phyloP scores from a whole-genome alignment of 2,329 filamentous ascomycete species.

The Xylariaceae sp. region DNA sequence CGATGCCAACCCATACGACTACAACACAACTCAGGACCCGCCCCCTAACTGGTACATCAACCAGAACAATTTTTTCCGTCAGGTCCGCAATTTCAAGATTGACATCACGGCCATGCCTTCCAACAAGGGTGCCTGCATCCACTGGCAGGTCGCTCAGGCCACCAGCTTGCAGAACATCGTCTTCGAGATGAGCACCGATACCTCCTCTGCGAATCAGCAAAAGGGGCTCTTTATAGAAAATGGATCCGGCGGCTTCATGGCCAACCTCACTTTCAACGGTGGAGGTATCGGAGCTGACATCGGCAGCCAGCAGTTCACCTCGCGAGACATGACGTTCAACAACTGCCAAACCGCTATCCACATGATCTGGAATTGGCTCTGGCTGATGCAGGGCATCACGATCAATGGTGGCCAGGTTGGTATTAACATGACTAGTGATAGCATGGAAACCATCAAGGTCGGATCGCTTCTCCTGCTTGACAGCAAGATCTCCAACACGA shows the following conservation, averaged over 20 bases:
- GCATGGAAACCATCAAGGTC: constrained; percentile 63
- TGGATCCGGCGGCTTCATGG: constrained; percentile 79
- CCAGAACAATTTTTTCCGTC: constrained; percentile 80
- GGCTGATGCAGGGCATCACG: constrained; percentile 70
- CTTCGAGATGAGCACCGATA: constrained; percentile 72
- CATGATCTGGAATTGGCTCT: constrained; percentile 92
- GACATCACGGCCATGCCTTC: constrained; percentile 65
- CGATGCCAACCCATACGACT: constrained; percentile 77
- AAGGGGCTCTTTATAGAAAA: constrained; percentile 83
- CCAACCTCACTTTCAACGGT: constrained; percentile 78
- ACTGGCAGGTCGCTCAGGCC: constrained; percentile 84
- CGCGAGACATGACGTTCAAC: constrained; percentile 78
- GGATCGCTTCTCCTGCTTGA: constrained; percentile 83
- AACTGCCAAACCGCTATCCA: constrained; percentile 77
- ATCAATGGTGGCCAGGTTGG: constrained; percentile 74
- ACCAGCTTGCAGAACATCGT: constrained; percentile 76
- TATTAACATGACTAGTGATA: constrained; percentile 70
- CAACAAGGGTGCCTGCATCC: constrained; percentile 63
- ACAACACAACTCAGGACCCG: constrained; percentile 32
- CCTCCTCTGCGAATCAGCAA: constrained; percentile 60
- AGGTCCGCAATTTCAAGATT: constrained; percentile 77
- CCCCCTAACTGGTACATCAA: constrained; percentile 76
- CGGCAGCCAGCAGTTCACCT: constrained; percentile 85
- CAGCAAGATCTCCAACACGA: constrained; percentile 71
- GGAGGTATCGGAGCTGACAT: constrained; percentile 74